Percentiles rank a stretch among this genome's conserved stretches.
These are phyloP conservation scores for Cryptococcus sp. DNA, from an alignment of 1,284 basidiomycete genomes.

Conservation along the genomic window DNA sequence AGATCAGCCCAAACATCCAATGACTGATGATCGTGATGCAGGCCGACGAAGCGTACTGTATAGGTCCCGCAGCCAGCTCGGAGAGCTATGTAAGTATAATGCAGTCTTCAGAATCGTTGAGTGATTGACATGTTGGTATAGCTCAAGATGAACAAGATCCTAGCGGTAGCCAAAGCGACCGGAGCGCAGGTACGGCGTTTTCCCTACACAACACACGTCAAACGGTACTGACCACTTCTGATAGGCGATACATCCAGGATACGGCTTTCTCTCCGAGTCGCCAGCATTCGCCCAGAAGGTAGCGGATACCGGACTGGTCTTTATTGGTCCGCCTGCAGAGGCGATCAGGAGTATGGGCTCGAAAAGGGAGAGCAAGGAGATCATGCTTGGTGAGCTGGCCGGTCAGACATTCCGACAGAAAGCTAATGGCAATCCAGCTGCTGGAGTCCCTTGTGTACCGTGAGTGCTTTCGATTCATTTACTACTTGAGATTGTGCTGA, in stretches of 20 bases:
- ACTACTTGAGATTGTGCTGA: neutral
- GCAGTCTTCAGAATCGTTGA: too few species aligned
- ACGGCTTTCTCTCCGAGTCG: slow-evolving; percentile 85
- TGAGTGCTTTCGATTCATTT: slow-evolving; percentile 60
- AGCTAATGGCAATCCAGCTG: slow-evolving; percentile 56
- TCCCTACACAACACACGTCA: neutral
- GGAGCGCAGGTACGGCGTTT: slow-evolving; percentile 72
- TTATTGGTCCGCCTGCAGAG: slow-evolving; percentile 65
- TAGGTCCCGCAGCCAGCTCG: slow-evolving; percentile 82
- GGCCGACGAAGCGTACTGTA: slow-evolving; percentile 95
- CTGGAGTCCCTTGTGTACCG: slow-evolving; percentile 90
- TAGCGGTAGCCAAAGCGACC: slow-evolving; percentile 73
- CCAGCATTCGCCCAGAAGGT: slow-evolving; percentile 61
- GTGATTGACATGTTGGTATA: slow-evolving; percentile 43
- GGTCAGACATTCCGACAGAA: too few species aligned
- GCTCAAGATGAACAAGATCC: slow-evolving; percentile 85
- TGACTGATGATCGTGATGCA: slow-evolving; percentile 38
- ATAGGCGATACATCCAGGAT: slow-evolving; percentile 61
- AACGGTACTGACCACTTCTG: too few species aligned
- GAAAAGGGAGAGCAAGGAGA: slow-evolving; percentile 69
- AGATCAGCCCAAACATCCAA: neutral
- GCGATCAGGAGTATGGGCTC: slow-evolving; percentile 64
- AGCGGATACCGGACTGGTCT: slow-evolving; percentile 60
- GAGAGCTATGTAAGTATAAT: slow-evolving; percentile 82
- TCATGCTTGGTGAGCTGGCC: slow-evolving; percentile 71